phyloP scores from a whole-genome alignment of 1,139 yeast species.

The Kodamaea arcana region DNA sequence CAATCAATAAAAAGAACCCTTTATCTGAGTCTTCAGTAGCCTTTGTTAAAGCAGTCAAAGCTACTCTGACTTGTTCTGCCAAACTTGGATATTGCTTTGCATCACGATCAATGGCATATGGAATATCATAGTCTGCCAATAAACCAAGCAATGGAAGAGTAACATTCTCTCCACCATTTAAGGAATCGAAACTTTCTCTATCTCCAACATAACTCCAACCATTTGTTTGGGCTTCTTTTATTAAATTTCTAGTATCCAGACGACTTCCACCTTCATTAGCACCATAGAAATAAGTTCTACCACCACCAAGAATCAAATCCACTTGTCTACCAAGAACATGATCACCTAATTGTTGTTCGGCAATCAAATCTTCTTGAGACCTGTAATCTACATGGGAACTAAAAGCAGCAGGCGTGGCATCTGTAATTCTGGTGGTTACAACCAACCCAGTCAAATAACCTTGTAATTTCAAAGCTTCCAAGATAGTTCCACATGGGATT shows the following conservation, averaged over 20 bases:
- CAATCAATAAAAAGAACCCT: slow-evolving; percentile 25
- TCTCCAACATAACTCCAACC: slow-evolving; percentile 24
- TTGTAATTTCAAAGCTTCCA: slow-evolving; percentile 24
- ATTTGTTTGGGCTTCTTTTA: slow-evolving; percentile 16
- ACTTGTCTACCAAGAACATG: slow-evolving; percentile 22
- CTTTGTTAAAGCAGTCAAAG: slow-evolving; percentile 21
- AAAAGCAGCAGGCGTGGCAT: slow-evolving; percentile 26
- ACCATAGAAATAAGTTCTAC: slow-evolving; percentile 24
- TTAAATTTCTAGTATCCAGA: slow-evolving; percentile 21
- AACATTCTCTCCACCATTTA: slow-evolving; percentile 20
- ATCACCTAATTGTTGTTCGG: slow-evolving; percentile 26
- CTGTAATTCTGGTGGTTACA: slow-evolving; percentile 25
- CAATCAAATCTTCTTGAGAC: slow-evolving; percentile 25
- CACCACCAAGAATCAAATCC: slow-evolving; percentile 28
- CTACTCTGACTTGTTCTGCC: slow-evolving; percentile 23
- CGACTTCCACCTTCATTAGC: slow-evolving; percentile 18
- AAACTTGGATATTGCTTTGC: slow-evolving; percentile 19
- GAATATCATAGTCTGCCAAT: slow-evolving; percentile 23
- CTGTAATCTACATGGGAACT: slow-evolving; percentile 23
- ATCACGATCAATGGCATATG: slow-evolving; percentile 25
- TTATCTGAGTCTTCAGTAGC: slow-evolving; percentile 22
- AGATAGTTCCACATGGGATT: slow-evolving; percentile 23
- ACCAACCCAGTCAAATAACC: slow-evolving; percentile 26
- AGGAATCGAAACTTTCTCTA: slow-evolving; percentile 17
- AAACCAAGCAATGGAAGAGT: slow-evolving; percentile 24